Percentiles rank a stretch among this genome's conserved stretches.
These are phyloP conservation scores for Petunia hybrid DNA, from an alignment of 305 asterid genomes.

Conservation along the genomic window DNA sequence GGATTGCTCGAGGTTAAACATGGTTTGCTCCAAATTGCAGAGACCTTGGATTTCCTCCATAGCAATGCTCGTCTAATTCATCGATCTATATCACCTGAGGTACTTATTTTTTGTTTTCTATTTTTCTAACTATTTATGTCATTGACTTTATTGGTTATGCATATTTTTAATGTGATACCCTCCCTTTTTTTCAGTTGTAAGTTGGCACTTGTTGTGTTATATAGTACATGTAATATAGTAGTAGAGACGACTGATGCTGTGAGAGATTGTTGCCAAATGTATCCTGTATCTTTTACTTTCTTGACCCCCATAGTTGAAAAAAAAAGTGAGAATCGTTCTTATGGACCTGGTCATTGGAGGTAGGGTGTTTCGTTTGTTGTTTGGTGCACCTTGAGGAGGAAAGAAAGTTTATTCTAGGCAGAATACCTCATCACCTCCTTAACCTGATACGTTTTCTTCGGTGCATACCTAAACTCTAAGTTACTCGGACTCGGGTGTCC, in stretches of 20 bases:
- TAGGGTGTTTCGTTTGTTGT: background rate
- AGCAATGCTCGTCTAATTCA: conserved; percentile 94
- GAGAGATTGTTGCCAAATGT: conserved; percentile 13
- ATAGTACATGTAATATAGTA: conserved; percentile 1
- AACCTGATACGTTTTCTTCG: no score
- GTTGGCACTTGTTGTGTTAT: background rate
- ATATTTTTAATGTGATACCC: background rate
- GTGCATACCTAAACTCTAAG: no score
- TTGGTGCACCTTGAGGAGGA: conserved; percentile 22
- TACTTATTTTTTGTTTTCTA: conserved; percentile 23
- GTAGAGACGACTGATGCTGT: background rate
- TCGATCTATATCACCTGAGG: conserved; percentile 96
- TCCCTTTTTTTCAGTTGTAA: background rate
- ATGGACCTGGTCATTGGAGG: background rate
- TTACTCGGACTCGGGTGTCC: no score
- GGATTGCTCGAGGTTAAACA: conserved; percentile 97
- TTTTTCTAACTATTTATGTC: conserved; percentile 15
- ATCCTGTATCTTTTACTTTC: conserved; percentile 8
- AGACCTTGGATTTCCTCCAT: conserved; percentile 96
- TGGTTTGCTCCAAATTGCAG: conserved; percentile 94
- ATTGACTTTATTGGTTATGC: background rate
- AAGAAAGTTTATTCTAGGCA: conserved; percentile 4
- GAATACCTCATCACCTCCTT: no score
- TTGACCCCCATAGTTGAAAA: background rate
- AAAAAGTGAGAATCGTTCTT: background rate